Percentiles rank a stretch among this genome's conserved stretches.
Conservation (phyloP, 106 monocot species). For the Triglochin maritima region DNA sequence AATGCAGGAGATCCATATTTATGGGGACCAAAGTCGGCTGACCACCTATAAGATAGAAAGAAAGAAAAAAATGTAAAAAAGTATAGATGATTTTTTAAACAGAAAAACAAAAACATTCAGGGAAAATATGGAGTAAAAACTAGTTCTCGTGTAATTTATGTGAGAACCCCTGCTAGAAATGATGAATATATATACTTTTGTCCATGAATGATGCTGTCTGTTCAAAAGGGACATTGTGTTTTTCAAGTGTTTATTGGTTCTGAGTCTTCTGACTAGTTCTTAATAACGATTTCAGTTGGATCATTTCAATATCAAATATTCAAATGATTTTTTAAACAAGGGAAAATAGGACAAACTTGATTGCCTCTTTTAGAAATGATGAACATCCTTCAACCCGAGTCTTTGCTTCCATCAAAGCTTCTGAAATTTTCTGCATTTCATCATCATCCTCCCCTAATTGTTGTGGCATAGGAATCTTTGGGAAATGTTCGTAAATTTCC, state of each 20-base stretch:
- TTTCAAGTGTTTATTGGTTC: too few relatives aligned
- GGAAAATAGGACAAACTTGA: slow-evolving; percentile 38
- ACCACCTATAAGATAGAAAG: slow-evolving; percentile 55
- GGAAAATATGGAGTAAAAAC: not conserved
- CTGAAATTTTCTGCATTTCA: slow-evolving; percentile 70
- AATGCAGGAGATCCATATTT: slow-evolving; percentile 68
- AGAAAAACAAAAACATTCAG: not conserved
- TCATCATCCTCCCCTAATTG: slow-evolving; percentile 42
- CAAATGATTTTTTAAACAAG: not conserved
- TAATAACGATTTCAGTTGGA: too few relatives aligned
- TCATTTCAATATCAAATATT: not conserved
- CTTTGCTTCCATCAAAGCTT: slow-evolving; percentile 73
- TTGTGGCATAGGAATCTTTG: slow-evolving; percentile 67
- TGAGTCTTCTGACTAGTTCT: too few relatives aligned
- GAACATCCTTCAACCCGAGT: slow-evolving; percentile 73
- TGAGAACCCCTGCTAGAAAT: too few relatives aligned
- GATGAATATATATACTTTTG: too few relatives aligned
- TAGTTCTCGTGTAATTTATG: too few relatives aligned
- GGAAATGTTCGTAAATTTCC: slow-evolving; percentile 69
- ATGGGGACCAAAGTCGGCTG: slow-evolving; percentile 57
- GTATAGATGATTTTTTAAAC: slow-evolving; percentile 6
- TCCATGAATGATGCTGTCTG: too few relatives aligned
- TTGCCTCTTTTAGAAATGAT: slow-evolving; percentile 73
- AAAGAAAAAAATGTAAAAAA: not conserved
- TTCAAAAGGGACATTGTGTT: too few relatives aligned